Base-by-base conservation (phyloP, 2,329 filamentous ascomycete genomes). In the Fusarium sp. region DNA sequence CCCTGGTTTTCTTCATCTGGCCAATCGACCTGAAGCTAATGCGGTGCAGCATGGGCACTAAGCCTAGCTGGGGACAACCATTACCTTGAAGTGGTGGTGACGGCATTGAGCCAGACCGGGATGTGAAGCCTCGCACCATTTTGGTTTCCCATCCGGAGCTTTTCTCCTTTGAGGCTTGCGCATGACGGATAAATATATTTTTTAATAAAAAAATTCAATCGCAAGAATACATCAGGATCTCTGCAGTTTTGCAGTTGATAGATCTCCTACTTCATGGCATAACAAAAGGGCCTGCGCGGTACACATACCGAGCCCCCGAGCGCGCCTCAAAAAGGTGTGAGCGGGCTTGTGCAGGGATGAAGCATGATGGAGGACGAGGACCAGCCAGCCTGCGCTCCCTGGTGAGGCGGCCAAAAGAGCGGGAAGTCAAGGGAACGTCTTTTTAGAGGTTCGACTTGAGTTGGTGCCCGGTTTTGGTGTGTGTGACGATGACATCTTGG, bases 401-500 rank as follows among this genome's bases (percentile, higher is more conserved):
- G 40, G 39, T 53, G 61, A 64, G 51, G 45, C 42, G 36, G 40
- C 57, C 41, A 53, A 45, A 49, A 51, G 51, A 40, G 42, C 36
- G 44, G 56, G 38, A 58, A 58, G 59, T 22, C 15, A 54, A 47
- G 40, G 26, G 31, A 35, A 45, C 28, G 11, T 15, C 31, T 34
- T 34, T 34, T 28, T 28, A 26, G 31, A 13, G 29, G 44, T 25
- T 35, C 41, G 31, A 53, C 39, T 19, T 38, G 41, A 48, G 40
- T 57, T 61, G 56, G 51, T 46, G 51, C 38, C 53, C 44, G 32
- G 57, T 29, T 40, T 35, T 41, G 40, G 61, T 36, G 55, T 65
- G 61, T 53, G 61, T 65, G 61, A 62, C 61, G 61, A 64, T 65
- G 61, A 65, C 61, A 65, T 65, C 61, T 53, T 38, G 48, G 53